Base-by-base conservation (phyloP, 768 basidiomycete species). In the Podaxis sp. region DNA sequence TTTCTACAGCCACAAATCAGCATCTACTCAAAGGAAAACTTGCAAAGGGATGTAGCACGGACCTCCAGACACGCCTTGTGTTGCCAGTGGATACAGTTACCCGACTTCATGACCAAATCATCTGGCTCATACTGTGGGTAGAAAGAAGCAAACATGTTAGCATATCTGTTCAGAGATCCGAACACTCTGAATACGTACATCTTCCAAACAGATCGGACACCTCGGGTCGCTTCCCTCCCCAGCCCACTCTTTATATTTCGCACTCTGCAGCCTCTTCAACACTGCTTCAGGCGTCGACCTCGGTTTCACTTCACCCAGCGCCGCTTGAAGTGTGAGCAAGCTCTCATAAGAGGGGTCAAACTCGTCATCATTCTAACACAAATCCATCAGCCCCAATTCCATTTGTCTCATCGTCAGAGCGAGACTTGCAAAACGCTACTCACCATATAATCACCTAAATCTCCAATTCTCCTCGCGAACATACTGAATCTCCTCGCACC, bases 131-230 rank as follows among this genome's bases (percentile, higher is more conserved):
- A 94, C 92, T 93, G 59, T 4, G 44, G 44, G n/a, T 46, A 46
- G 17, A 17, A 46, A 46, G 44, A 52, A 64, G 51, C 51, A 57
- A 52, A 40, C 17, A 15, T 22, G 65, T 69, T 46, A 68, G 30
- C 42, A 61, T 56, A 17, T 28, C 38, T 11, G 4, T 28, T 51
- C n/a, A 30, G 53, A 58, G n/a, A 9, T 65, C 17, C 7, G 40
- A 26, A 24, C 52, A 13, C 6, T 53, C 22, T 15, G 64, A 59
- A 15, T 1, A 81, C 89, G 58, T 69, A 92, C 92, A 74, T 94
- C 92, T 65, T 93, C 92, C 65, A 93, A 74, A 69, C 92, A 94
- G 58, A 94, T 93, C 1, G 92, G 91, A 73, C 92, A 94, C 51
- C 90, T 81, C 60, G 83, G 77, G 65, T 93, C 92, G 60, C 38